A percentile compares a stretch with the other conserved stretches of the same genome.
These are phyloP conservation scores for Populus deltoides DNA, from an alignment of 345 rosid species.

Conservation along the genomic window DNA sequence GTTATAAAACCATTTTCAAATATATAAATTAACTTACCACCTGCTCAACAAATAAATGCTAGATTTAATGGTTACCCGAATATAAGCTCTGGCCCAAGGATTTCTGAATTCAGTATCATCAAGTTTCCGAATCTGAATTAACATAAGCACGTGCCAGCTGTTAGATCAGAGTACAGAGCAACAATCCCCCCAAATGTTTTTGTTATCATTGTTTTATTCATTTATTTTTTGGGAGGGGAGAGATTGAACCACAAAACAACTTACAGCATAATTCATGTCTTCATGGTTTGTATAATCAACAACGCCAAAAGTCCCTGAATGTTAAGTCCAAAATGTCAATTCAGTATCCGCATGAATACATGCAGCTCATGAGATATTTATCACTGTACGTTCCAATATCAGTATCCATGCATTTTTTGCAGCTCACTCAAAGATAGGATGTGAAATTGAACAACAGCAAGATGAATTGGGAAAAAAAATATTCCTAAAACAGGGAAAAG, in stretches of 20 bases:
- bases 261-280: conserved; percentile 19
- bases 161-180: not conserved
- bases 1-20: not conserved
- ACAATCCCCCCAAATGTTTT: not conserved
- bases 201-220: not conserved
- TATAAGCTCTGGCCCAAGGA: conserved; percentile 6
- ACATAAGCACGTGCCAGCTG: not conserved
- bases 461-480: not conserved
- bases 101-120: conserved; percentile 7
- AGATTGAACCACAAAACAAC: not conserved
- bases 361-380: not conserved
- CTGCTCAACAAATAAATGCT: not conserved
- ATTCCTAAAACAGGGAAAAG: not conserved
- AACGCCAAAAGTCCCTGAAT: conserved; percentile 11
- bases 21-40: not conserved
- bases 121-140: conserved; percentile 2
- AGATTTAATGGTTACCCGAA: not conserved
- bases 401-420: not conserved
- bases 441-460: not conserved
- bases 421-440: not conserved
- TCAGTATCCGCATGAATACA: not conserved
- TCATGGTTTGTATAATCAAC: conserved; percentile 14
- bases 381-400: not conserved
- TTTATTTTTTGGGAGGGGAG: no score
- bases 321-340: not conserved